Evolutionary conservation across 2,329 filamentous ascomycete genomes (phyloP).

Genomic region (Microdochium nivale): DNA sequence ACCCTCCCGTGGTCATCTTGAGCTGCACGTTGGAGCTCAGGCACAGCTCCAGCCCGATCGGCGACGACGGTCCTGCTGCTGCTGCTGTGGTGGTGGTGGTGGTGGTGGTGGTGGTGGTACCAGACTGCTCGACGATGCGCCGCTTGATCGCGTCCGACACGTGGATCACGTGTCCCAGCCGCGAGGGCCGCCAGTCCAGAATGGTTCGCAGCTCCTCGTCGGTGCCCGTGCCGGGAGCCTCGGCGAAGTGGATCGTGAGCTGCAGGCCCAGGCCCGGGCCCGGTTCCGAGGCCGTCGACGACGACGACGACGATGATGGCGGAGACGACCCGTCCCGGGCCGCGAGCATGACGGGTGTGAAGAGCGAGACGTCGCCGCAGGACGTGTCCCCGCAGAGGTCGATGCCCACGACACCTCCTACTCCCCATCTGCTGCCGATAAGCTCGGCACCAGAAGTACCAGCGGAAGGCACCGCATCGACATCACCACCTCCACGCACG

Average conservation of each 20-base stretch:
- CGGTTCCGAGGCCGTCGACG: too few species aligned
- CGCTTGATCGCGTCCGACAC: conserved; percentile 51
- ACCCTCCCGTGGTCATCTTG: conserved; percentile 59
- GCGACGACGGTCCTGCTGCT: conserved; percentile 22
- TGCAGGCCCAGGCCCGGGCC: conserved; percentile 41
- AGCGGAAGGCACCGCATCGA: background rate
- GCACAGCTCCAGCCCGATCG: conserved; percentile 64
- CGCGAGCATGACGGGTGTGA: conserved; percentile 47
- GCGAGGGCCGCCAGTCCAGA: conserved; percentile 55
- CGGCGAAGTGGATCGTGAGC: conserved; percentile 72
- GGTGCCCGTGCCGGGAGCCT: conserved; percentile 48
- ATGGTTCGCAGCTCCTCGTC: conserved; percentile 54
- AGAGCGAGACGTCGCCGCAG: conserved; percentile 50
- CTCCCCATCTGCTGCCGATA: background rate
- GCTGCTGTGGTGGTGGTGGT: too few species aligned
- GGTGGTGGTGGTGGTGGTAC: too few species aligned
- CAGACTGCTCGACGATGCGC: conserved; percentile 37
- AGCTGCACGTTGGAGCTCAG: conserved; percentile 75
- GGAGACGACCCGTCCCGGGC: too few species aligned
- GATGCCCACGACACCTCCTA: conserved; percentile 56
- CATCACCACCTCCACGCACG: background rate
- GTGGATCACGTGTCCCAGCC: conserved; percentile 74
- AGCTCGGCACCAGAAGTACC: background rate
- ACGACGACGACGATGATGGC: too few species aligned
- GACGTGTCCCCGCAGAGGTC: conserved; percentile 74